Evolutionary conservation across 2,329 filamentous ascomycete species (phyloP), one percentile per base, ranked within the genome.

Genomic region (Neonectria sp.): DNA sequence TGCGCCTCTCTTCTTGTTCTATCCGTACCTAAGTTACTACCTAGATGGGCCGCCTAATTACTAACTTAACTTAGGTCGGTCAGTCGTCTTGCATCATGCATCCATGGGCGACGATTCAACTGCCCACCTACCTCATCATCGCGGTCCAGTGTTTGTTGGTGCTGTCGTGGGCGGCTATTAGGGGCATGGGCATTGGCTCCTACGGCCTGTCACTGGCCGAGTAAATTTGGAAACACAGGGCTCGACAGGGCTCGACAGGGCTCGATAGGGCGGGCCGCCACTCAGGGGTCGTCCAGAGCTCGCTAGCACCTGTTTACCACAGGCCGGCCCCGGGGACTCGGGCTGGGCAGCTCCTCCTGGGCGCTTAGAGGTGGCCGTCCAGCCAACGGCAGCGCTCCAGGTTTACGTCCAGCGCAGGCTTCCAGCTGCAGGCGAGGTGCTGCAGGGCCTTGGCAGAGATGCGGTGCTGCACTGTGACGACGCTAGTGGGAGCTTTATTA

Each of bases 211-310:
- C 55, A 78, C 62, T 78, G 76, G 76, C 65, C 63, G 68, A 68
- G 65, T 73, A 74, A 67, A 71, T 78, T 77, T 76, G 74, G 75
- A 72, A 53, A 71, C 70, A 40, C 62, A 52, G 33, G 33, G 40
- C 40, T n/a, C 17, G 40, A 43, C 40, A 43, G 40, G 37, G 37
- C 40, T 7, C 40, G 40, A 43, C 40, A 43, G 40, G 37, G 37
- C 40, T 7, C 40, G 40, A 43, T 17, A 43, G 40, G 40, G 40
- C 48, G 29, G 62, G 46, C 74, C 59, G 70, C 73, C 71, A 71
- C 65, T 57, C 67, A 71, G 45, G 17, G 24, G 40, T n/a, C 17
- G 40, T 4, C 40, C 40, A 43, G 40, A 4, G n/a, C 40, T 43
- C 40, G 40, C 40, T 43, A 43, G 40, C 40, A 43, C 40, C 46